Evolutionary conservation across 1,284 basidiomycete genomes (phyloP).

Genomic region (Albatrellus sp.): DNA sequence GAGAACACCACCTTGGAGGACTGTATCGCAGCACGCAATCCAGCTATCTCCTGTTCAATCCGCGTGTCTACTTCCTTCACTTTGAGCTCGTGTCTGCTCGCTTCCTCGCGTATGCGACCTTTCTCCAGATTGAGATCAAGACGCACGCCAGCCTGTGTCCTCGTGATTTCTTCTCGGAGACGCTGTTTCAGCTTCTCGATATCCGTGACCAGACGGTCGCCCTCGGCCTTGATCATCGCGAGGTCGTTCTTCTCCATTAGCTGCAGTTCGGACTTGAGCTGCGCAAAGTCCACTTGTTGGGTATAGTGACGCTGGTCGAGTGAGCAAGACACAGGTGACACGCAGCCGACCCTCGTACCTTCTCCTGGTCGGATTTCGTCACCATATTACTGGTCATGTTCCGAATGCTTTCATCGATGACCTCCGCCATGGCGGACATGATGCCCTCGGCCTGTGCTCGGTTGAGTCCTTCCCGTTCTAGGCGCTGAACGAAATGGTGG

Average conservation of each 20-base stretch:
- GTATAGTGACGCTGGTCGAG: constrained; percentile 73
- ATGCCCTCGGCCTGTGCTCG: constrained; percentile 87
- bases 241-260: constrained; percentile 97
- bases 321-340: constrained; percentile 1
- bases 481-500: constrained; percentile 81
- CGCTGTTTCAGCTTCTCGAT: constrained; percentile 95
- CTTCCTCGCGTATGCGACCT: constrained; percentile 90
- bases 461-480: constrained; percentile 81
- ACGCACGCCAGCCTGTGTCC: constrained; percentile 89
- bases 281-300: constrained; percentile 95
- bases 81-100: constrained; percentile 87
- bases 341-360: constrained; percentile 35
- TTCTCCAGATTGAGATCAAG: constrained; percentile 97
- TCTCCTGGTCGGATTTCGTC: constrained; percentile 88
- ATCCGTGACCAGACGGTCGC: constrained; percentile 83
- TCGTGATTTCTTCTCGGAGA: constrained; percentile 81
- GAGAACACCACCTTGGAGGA: constrained; percentile 61
- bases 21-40: constrained; percentile 82
- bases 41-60: constrained; percentile 95
- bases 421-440: constrained; percentile 89
- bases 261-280: constrained; percentile 93
- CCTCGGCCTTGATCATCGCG: constrained; percentile 91
- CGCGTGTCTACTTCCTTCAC: constrained; percentile 97
- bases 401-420: constrained; percentile 88
- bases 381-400: constrained; percentile 94